Evolutionary conservation across 495 filamentous ascomycete genomes (phyloP), one percentile per base, ranked within the genome.

Genomic region (Massariosphaeria phaeospora): DNA sequence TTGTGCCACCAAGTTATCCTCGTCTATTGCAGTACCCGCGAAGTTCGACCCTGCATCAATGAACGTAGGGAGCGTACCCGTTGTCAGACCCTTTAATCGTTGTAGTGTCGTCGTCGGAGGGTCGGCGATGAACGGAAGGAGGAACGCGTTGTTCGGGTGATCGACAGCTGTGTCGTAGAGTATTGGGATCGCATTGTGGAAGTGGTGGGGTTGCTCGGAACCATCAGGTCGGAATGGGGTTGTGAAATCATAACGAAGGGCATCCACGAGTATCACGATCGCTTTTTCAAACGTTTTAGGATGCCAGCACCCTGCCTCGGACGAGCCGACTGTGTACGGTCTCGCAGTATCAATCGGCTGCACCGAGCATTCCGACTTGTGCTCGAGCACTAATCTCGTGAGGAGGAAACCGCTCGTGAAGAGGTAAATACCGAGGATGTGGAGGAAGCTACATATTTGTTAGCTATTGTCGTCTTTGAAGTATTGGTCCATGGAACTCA

Each of bases 341-440:
- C 41, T 33, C 53, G 63, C 49, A 42, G 73, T 67, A 17, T 76
- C 73, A 36, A 86, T 77, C 1, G 93, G 93, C 18, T 86, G 82
- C 33, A 76, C 69, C 21, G 76, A 74, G 71, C 93, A 98, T 35
- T 76, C 72, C n/a, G 93, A 97, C 65, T 88, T 89, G 53, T 91
- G 78, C 46, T 91, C 85, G 33, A 98, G 80, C 38, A 97, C 86
- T 59, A 96, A 79, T 38, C 94, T 79, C 54, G 93, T 96, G 62
- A 98, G 80, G 45, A 98, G 83, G 71, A 98, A 98, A n/a, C 93
- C 93, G 68, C 86, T 89, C 50, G 89, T 91, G 71, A 98, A 98
- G 65, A 95, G 85, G 62, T 84, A 88, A 57, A 97, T 85, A 26
- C 89, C 93, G 24, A 84, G 75, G 55, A 77, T 73, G 65, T 97